Conservation (phyloP, 2,329 filamentous ascomycete genomes). For the Diaporthe sp. region DNA sequence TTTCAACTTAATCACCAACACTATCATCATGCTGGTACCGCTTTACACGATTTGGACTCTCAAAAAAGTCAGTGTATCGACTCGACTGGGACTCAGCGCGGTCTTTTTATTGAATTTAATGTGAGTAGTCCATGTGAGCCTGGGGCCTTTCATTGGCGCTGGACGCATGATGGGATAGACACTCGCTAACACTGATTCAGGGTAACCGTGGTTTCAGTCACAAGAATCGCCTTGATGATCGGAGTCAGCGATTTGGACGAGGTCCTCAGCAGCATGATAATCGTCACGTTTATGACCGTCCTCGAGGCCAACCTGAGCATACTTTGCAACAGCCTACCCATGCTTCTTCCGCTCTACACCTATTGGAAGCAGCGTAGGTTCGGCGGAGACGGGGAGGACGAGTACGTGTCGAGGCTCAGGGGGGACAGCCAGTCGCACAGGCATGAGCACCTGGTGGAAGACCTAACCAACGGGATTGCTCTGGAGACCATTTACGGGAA, state of each 20-base stretch:
- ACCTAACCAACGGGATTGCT: slow-evolving; percentile 36
- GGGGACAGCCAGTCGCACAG: background rate
- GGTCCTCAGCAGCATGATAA: background rate
- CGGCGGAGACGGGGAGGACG: slow-evolving; percentile 34
- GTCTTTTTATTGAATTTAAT: slow-evolving; percentile 34
- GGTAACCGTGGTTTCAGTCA: slow-evolving; percentile 35
- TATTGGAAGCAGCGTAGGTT: slow-evolving; percentile 38
- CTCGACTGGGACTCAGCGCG: slow-evolving; percentile 31
- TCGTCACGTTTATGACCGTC: slow-evolving; percentile 11
- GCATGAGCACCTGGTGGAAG: slow-evolving; percentile 33
- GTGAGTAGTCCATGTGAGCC: slow-evolving; percentile 9
- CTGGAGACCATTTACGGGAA: slow-evolving; percentile 40
- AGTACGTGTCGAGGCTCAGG: slow-evolving; percentile 38
- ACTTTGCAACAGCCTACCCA: slow-evolving; percentile 38
- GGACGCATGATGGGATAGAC: too few species aligned
- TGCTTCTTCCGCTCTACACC: slow-evolving; percentile 38
- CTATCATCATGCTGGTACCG: slow-evolving; percentile 55
- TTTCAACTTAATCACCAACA: slow-evolving; percentile 55
- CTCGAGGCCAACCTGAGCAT: slow-evolving; percentile 37
- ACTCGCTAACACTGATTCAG: slow-evolving; percentile 9
- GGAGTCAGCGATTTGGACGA: background rate
- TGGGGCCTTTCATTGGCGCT: too few species aligned
- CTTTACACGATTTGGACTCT: slow-evolving; percentile 56
- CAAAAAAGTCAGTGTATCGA: slow-evolving; percentile 47
- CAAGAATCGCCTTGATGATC: slow-evolving; percentile 24